Evolutionary conservation across 495 filamentous ascomycete genomes (phyloP), one percentile per base, ranked within the genome.

Genomic region (Podospora anserina): DNA sequence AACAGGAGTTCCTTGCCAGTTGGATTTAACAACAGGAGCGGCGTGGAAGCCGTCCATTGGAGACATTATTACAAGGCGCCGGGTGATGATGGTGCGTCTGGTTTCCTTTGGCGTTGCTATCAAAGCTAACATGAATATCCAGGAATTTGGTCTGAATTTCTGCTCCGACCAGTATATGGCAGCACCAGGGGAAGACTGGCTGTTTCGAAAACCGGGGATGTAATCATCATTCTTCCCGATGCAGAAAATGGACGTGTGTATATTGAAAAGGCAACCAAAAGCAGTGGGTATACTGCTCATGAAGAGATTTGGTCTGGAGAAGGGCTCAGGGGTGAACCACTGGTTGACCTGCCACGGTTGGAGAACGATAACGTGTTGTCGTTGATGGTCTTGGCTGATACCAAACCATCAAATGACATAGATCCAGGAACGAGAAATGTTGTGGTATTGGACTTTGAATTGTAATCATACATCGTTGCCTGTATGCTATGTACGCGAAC

Each of bases 61-160:
- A 83, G 80, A 61, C 82, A 84, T 70, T 84, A 84, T 63, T 82
- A 80, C 67, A 66, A 79, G 30, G 71, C 74, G 6, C 75, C 79
- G 15, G 67, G 70, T 15, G 77, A 79, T 81, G 55, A 5, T 20
- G 15, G 28, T 49, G 13, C 9, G 39, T 49, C 20, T 39, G 57
- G 54, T 34, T 49, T 56, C 44, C 56, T 61, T 64, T 58, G 28
- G 15, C 55, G 55, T 39, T 39, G 34, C 11, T 11, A 39, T 39
- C 23, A 23, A 23, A 23, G 7, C 39, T 49, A 49, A 49, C 39
- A 49, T 5, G 15, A 23, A 23, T 23, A 2, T 49, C n/a, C 34
- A 80, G 79, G 73, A 4, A 57, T 15, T 2, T 82, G 78, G 79
- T 70, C 69, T 4, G 74, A 77, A 54, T 68, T 63, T 23, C 44